Base-by-base conservation (phyloP, 176 grass and related monocot genomes). In the Poa annua region DNA sequence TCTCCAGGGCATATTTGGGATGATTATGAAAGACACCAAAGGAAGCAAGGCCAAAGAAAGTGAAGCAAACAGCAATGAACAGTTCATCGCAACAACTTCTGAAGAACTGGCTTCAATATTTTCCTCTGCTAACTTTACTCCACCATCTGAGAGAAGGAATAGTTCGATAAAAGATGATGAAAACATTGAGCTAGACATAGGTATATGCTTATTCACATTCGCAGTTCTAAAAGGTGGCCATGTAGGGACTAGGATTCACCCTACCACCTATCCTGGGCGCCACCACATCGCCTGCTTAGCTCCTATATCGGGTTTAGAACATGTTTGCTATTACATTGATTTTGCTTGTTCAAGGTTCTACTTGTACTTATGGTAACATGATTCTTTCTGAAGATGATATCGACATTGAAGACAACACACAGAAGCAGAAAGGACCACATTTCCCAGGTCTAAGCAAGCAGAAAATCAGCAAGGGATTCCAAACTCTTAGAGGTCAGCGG, bases 11-110 rank as follows among this genome's bases (percentile, higher is more conserved):
- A 77, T 99, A 62, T 87, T 98, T 84, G 75, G 85, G 82, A 95
- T 90, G 86, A 88, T 96, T 65, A 88, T 95, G 82, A 99, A 93
- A 88, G 91, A 99, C 73, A 55, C 79, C 42, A 99, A 99, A 85
- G 93, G 87, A 91, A 89, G 67, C 81, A 99, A 92, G 83, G 77
- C 41, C n/a, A 98, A 95, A 77, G 70, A 92, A 19, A 88, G 35
- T 69, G 84, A 84, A 32, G 80, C 90, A 87, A 81, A 83, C 85
- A 78, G 51, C 53, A 53, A 59, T 33, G 96, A 88, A 83, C 76
- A 74, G 25, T 87, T 49, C 54, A 81, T 50, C 49, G 66, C 80
- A 79, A 90, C 16, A 13, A 87, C 85, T 57, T 72, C 82, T 59
- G 89, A 96, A 87, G 76, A 99, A 53, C 60, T 96, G 17, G 82